Base-by-base conservation (phyloP, 2,329 filamentous ascomycete genomes). In the Phaeoacremonium minimum region DNA sequence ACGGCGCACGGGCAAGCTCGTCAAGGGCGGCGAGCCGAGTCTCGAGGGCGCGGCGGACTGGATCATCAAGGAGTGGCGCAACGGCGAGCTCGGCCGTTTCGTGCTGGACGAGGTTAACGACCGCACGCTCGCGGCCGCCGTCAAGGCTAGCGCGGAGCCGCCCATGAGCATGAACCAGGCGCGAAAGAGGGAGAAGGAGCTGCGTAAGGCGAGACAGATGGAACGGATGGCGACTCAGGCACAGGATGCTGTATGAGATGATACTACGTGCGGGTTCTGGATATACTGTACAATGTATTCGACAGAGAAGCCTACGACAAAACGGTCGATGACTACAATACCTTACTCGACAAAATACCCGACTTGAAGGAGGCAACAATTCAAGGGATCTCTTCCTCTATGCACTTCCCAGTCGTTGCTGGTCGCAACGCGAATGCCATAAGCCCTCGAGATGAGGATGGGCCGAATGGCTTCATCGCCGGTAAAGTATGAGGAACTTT, bases 51-150 rank as follows among this genome's bases (percentile, higher is more conserved):
- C 88, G 3, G 90, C 90, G 3, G 63, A 88, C 22, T 87, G 87
- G 73, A 69, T 95, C 40, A 73, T 97, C 11, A 82, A 89, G 50
- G 77, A 83, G 53, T 98, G 88, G 86, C 76, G 90, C 34, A 72
- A 69, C 16, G 93, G 93, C 2, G 66, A 77, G 18, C 54, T 97
- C 38, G 91, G 90, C 1, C 71, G 65, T 28, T 93, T 94, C 52
- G 64, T 88, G 15, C 69, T 98, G 19, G 93, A 98, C 54, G 77
- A 87, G 37, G 67, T 97, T 11, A 72, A 69, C 15, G 72, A 75
- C 28, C 75, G 77, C 35, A 69, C 72, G 9, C 57, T 88, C 14
- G 51, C 47, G n/a, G 50, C 48, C 33, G 73, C 77, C 42, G 67
- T 64, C 51, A 63, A 64, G 40, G 61, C 62, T 41, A 52, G 66